Percentiles rank a stretch among this genome's conserved stretches.
Evolutionary conservation across 257 asterid species (phyloP).

Genomic region (Solanum chiquidenum): DNA sequence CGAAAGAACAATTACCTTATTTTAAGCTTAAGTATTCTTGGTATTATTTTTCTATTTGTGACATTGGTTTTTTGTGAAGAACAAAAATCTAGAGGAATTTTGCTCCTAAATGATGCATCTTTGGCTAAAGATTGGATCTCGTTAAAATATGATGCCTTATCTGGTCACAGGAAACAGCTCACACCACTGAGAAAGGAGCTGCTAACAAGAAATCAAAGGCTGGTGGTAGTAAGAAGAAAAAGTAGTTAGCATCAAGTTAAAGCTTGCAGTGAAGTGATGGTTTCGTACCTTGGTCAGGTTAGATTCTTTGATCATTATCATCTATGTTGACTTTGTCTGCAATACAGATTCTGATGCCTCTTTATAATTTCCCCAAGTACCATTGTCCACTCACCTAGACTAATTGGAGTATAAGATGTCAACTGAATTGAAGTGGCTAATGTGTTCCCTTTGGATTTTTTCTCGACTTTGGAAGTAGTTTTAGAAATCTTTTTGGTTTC

Average conservation of each 20-base stretch:
- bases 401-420: background rate
- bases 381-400: background rate
- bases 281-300: background rate
- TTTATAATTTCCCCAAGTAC: background rate
- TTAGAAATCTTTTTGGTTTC: background rate
- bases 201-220: constrained; percentile 64
- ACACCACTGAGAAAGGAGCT: constrained; percentile 45
- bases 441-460: background rate
- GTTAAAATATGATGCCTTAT: background rate
- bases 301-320: background rate
- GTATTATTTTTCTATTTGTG: background rate
- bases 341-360: background rate
- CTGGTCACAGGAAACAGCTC: constrained; percentile 50
- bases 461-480: background rate
- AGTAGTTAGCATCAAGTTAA: constrained; percentile 20
- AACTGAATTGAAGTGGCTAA: background rate
- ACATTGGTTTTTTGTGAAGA: background rate
- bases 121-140: background rate
- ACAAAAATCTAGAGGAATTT: background rate
- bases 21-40: background rate
- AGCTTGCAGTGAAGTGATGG: background rate
- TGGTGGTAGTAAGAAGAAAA: constrained; percentile 51
- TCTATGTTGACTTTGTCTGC: background rate
- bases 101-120: background rate
- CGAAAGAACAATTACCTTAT: background rate